A percentile compares a stretch with the other conserved stretches of the same genome.
Evolutionary conservation across 139 green algal species (phyloP).

Genomic region (Mychonastes homosphaera): DNA sequence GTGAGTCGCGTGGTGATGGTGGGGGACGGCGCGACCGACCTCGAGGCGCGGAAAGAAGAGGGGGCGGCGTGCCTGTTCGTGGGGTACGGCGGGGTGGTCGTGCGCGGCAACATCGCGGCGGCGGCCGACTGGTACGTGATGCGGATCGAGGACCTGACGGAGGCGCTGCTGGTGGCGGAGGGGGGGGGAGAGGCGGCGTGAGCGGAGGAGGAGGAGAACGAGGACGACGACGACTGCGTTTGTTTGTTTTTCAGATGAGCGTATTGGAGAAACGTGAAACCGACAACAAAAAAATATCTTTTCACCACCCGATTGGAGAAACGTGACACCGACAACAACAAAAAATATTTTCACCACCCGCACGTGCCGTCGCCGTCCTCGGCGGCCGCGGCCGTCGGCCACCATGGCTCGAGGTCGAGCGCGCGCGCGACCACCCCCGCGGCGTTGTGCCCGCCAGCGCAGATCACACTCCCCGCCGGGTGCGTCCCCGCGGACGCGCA

Average conservation of each 20-base stretch:
- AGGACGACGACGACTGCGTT: no score
- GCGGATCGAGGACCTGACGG: constrained; percentile 16
- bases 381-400: constrained; percentile 25
- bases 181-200: no score
- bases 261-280: no score
- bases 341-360: no score
- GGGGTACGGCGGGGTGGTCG: constrained; percentile 86
- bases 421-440: constrained; percentile 30
- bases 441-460: constrained; percentile 44
- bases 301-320: no score
- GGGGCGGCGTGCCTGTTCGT: constrained; percentile 44
- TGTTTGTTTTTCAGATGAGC: no score
- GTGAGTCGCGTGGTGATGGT: constrained; percentile 79
- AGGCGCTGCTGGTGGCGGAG: no score
- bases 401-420: constrained; percentile 28
- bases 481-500: constrained; percentile 35
- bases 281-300: no score
- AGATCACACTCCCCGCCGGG: constrained; percentile 37
- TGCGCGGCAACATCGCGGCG: constrained; percentile 58
- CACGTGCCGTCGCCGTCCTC: no score
- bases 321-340: no score
- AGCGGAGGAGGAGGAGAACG: no score
- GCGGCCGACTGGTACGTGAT: constrained; percentile 84
- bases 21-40: constrained; percentile 92
- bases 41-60: constrained; percentile 71